phyloP scores from a whole-genome alignment of 2,329 filamentous ascomycete species.

The Arthrobotrys megalospora region DNA sequence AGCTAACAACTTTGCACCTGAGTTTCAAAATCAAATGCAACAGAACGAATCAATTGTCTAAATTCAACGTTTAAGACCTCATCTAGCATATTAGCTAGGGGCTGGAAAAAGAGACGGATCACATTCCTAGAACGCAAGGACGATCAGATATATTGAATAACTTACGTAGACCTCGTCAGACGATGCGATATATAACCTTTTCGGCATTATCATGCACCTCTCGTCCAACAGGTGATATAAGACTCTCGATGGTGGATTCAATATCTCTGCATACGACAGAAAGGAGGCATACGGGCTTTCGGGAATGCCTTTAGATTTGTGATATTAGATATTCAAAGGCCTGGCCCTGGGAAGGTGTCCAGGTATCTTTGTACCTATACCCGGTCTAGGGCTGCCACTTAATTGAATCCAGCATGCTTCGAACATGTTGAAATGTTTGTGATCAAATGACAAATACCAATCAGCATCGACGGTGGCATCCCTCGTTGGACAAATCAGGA shows the following conservation, averaged over 20 bases:
- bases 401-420: conserved; percentile 25
- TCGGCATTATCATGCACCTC: conserved; percentile 37
- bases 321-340: conserved; percentile 18
- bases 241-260: conserved; percentile 31
- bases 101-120: conserved; percentile 2
- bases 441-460: conserved; percentile 60
- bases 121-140: conserved; percentile 38
- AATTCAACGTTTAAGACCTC: conserved; percentile 16
- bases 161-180: conserved; percentile 44
- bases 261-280: conserved; percentile 39
- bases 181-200: conserved; percentile 35
- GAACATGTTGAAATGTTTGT: conserved; percentile 45
- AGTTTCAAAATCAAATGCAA: conserved; percentile 21
- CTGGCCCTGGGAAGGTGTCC: conserved; percentile 13
- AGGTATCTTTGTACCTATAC: conserved; percentile 43
- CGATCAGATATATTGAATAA: conserved; percentile 37
- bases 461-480: conserved; percentile 41
- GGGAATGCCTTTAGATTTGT: conserved; percentile 35
- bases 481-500: conserved; percentile 52
- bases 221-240: conserved; percentile 51
- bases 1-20: not conserved
- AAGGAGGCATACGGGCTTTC: conserved; percentile 27
- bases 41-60: not conserved
- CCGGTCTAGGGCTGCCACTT: conserved; percentile 16
- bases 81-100: conserved; percentile 14